Evolutionary conservation across 352 stramenopile species (phyloP), one percentile per base, ranked within the genome.

Genomic region (Thalassiosira exigua): DNA sequence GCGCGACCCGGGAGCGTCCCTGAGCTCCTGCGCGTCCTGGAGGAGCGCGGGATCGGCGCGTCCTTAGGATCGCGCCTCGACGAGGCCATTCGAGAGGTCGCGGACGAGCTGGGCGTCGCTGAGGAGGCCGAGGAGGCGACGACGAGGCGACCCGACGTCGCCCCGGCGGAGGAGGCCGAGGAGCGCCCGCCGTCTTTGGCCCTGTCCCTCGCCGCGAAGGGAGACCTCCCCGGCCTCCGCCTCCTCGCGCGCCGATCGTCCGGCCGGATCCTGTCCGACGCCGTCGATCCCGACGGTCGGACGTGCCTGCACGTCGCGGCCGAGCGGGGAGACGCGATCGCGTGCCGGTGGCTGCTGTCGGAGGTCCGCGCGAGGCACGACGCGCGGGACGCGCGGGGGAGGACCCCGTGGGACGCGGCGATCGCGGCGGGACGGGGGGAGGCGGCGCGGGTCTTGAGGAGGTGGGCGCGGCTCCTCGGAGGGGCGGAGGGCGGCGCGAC

Each of bases 221-320:
- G 79, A 11, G 62, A 89, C 67, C 68, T 78, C 27, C 4, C 56
- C 11, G n/a, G 48, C 22, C 58, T 90, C 14, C 64, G 84, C 27
- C 4, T 61, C 12, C 48, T 88, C 7, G 86, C 80, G 57, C 33
- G 69, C 52, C 58, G 39, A 50, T 78, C 59, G 73, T 48, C 69
- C 41, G 21, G 62, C 32, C n/a, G n/a, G n/a, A 59, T 75, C 59
- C 58, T 87, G 79, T 61, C 56, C 30, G 71, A 54, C 21, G 84
- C 82, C n/a, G 26, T 57, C 14, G 70, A 91, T 78, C 14, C 56
- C 4, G 59, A 71, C 19, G 22, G 54, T 39, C 50, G 58, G 54
- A 68, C 74, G 1, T 90, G 81, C 64, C 48, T 92, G 1, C 86
- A 92, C 60, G 48, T 92, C 1, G 83, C 86, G 33, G 86, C 70